A percentile compares a stretch with the other conserved stretches of the same genome.
Conservation (phyloP, 805 yeast genomes). For the Barnettozyma wickerhamii region DNA sequence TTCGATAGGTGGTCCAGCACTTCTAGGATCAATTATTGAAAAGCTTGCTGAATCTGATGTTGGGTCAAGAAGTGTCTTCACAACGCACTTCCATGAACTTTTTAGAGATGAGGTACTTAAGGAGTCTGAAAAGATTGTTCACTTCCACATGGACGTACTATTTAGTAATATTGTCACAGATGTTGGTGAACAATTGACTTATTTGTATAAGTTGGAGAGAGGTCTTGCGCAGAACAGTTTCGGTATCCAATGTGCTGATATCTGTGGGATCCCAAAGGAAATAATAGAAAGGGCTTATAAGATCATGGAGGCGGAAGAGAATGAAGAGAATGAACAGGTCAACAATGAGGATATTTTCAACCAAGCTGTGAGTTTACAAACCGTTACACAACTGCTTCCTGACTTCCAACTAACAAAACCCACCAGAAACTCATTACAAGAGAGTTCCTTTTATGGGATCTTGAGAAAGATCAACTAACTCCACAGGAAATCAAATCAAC, state of each 20-base stretch:
- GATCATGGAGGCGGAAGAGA: conserved; percentile 17
- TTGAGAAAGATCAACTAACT: conserved; percentile 8
- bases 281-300: conserved; percentile 32
- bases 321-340: conserved; percentile 6
- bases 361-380: conserved; percentile 7
- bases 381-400: no score
- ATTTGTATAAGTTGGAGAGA: conserved; percentile 29
- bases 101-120: conserved; percentile 27
- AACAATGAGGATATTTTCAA: conserved; percentile 1
- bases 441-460: conserved; percentile 20
- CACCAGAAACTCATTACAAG: conserved; percentile 11
- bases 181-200: conserved; percentile 21
- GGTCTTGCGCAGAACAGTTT: conserved; percentile 33
- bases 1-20: conserved; percentile 40
- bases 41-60: conserved; percentile 12
- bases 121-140: conserved; percentile 21
- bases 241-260: conserved; percentile 39
- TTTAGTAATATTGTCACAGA: conserved; percentile 5
- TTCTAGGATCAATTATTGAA: conserved; percentile 36
- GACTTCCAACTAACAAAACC: neutral
- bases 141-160: conserved; percentile 33
- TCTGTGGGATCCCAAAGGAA: conserved; percentile 30
- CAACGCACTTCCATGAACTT: conserved; percentile 43
- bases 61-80: conserved; percentile 29
- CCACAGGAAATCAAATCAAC: neutral